phyloP scores from a whole-genome alignment of 2,329 filamentous ascomycete genomes.

The Lecanosticta acicola region DNA sequence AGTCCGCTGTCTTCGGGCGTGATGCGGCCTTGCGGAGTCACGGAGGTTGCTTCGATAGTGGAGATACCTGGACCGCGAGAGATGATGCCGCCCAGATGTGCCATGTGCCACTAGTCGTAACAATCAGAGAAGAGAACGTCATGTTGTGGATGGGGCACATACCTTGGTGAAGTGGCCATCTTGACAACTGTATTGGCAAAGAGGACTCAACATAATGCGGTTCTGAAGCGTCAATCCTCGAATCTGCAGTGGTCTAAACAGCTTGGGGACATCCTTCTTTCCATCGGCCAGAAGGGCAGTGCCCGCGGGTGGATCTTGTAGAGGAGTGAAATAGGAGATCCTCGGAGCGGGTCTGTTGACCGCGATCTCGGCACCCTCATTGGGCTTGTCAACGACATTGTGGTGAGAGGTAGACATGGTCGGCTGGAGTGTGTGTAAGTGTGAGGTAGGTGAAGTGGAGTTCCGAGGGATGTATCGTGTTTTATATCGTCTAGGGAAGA shows the following conservation, averaged over 20 bases:
- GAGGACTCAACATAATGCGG: slow-evolving; percentile 57
- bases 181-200: slow-evolving; percentile 63
- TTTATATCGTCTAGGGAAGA: no score
- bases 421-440: not conserved
- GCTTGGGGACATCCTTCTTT: slow-evolving; percentile 49
- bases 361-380: slow-evolving; percentile 20
- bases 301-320: slow-evolving; percentile 43
- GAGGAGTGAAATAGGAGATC: slow-evolving; percentile 46
- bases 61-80: slow-evolving; percentile 68
- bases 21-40: slow-evolving; percentile 72
- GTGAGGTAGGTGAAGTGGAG: not conserved
- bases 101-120: slow-evolving; percentile 71
- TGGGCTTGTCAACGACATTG: slow-evolving; percentile 19
- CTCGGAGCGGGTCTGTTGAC: slow-evolving; percentile 41
- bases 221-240: slow-evolving; percentile 37
- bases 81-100: slow-evolving; percentile 67
- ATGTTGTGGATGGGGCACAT: no score
- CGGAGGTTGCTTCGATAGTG: slow-evolving; percentile 72
- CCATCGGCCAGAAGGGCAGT: slow-evolving; percentile 45
- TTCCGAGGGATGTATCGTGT: no score
- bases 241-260: slow-evolving; percentile 54
- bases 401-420: slow-evolving; percentile 28
- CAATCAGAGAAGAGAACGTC: no score
- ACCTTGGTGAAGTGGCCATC: slow-evolving; percentile 66
- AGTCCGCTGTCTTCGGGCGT: slow-evolving; percentile 73